Evolutionary conservation across 768 basidiomycete genomes (phyloP), one percentile per base, ranked within the genome.

Genomic region (Auricularia sp.): DNA sequence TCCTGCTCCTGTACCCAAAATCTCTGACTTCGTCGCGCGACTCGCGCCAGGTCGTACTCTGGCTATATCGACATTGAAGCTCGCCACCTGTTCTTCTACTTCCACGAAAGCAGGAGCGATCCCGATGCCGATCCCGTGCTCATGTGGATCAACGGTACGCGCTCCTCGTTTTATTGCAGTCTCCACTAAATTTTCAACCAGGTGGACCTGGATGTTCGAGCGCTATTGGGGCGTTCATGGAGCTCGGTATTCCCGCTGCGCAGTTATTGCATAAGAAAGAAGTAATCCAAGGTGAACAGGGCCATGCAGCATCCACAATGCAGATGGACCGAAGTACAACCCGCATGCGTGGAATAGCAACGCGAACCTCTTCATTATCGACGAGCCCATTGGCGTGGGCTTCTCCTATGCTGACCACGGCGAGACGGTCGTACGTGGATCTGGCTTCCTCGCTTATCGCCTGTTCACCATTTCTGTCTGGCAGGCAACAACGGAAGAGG

Each of bases 211-310:
- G 83, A 8, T 83, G 83, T 65, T 79, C 78, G 6, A 79, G 79
- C 18, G 78, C 85, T 4, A 76, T 87, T 1, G 89, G 87, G 3
- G 77, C 90, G 12, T 80, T 90, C 66, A 87, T 88, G 80, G 90
- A 90, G 72, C 77, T 84, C 16, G 64, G 81, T 78, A 43, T 16
- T 66, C 14, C 29, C 29, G 29, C 29, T 29, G 29, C 29, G 29
- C 29, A 29, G 29, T 29, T 29, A 29, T 29, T 29, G 29, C 29
- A 29, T 29, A 29, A 29, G 29, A 29, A 29, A 29, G 29, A 29
- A 29, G 84, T 16, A 86, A 87, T 71, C 87, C 89, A 59, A 88
- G 89, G 1, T 81, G 88, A 59, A 7, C 7, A 79, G 87, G 47
- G 88, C 14, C 61, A 47, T 56, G 63, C 64, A 42, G 64, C 59